Conservation (phyloP, 2,329 filamentous ascomycete species). For the Cercospora canescens region DNA sequence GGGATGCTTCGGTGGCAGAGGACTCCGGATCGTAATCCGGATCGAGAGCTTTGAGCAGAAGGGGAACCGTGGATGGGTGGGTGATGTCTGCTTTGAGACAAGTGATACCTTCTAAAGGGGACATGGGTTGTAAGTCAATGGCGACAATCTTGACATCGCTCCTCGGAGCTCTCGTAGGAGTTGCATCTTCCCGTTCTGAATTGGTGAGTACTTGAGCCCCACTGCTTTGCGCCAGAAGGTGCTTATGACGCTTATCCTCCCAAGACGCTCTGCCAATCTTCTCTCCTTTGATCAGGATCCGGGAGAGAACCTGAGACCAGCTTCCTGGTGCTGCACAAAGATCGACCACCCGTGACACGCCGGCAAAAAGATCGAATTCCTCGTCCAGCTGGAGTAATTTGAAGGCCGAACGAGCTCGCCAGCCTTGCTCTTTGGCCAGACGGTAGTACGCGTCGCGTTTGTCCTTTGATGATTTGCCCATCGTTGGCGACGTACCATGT, state of each 20-base stretch:
- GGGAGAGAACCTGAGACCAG: slow-evolving; percentile 95
- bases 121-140: slow-evolving; percentile 95
- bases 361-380: slow-evolving; percentile 92
- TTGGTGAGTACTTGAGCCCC: neutral
- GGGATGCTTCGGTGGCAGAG: slow-evolving; percentile 53
- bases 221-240: slow-evolving; percentile 25
- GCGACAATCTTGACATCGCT: slow-evolving; percentile 84
- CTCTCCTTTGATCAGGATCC: slow-evolving; percentile 90
- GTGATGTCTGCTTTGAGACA: slow-evolving; percentile 95
- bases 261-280: slow-evolving; percentile 82
- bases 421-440: slow-evolving; percentile 97
- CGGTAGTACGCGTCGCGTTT: slow-evolving; percentile 98
- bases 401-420: slow-evolving; percentile 94
- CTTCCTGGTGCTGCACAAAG: slow-evolving; percentile 93
- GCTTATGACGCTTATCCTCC: slow-evolving; percentile 75
- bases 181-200: neutral
- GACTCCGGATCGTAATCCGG: slow-evolving; percentile 52
- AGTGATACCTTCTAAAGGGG: slow-evolving; percentile 85
- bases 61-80: slow-evolving; percentile 89
- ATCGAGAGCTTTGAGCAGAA: slow-evolving; percentile 82
- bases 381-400: slow-evolving; percentile 94
- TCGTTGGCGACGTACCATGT: slow-evolving; percentile 10
- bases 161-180: slow-evolving; percentile 19
- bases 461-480: slow-evolving; percentile 88
- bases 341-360: slow-evolving; percentile 90